A percentile compares a stretch with the other conserved stretches of the same genome.
These are phyloP conservation scores for Fusarium annulatum DNA, from an alignment of 2,329 filamentous ascomycete genomes.

Conservation along the genomic window DNA sequence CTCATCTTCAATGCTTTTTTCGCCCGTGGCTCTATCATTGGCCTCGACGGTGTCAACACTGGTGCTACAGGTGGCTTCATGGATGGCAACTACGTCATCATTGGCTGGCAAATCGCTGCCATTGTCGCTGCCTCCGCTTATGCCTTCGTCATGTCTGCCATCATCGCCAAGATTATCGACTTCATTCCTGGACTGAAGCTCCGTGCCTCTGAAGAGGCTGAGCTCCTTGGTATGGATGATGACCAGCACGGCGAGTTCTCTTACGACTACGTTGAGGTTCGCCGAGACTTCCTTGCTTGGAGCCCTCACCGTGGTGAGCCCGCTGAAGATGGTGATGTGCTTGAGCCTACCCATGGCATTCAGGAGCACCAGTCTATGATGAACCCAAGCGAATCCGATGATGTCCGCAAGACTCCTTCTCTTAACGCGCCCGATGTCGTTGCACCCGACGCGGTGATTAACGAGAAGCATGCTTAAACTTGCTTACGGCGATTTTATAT, in stretches of 20 bases:
- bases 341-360: slow-evolving; percentile 77
- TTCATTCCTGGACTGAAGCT: slow-evolving; percentile 81
- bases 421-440: slow-evolving; percentile 23
- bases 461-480: slow-evolving; percentile 28
- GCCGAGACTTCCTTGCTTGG: slow-evolving; percentile 89
- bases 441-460: slow-evolving; percentile 18
- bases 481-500: neutral
- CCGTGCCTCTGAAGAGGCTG: slow-evolving; percentile 82
- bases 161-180: slow-evolving; percentile 81
- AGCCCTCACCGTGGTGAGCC: slow-evolving; percentile 78
- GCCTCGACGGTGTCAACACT: slow-evolving; percentile 81
- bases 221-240: slow-evolving; percentile 89
- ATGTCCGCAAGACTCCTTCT: slow-evolving; percentile 40
- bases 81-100: slow-evolving; percentile 77
- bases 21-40: slow-evolving; percentile 75
- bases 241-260: slow-evolving; percentile 92
- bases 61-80: slow-evolving; percentile 76
- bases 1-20: slow-evolving; percentile 80
- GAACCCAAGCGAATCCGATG: slow-evolving; percentile 46
- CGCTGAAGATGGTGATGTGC: slow-evolving; percentile 65
- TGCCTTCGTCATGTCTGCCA: slow-evolving; percentile 77
- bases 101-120: slow-evolving; percentile 85
- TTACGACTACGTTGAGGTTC: slow-evolving; percentile 90
- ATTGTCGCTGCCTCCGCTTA: slow-evolving; percentile 74
- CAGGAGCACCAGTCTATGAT: slow-evolving; percentile 67